A percentile compares a stretch with the other conserved stretches of the same genome.
Conservation (phyloP, 2,329 filamentous ascomycete species). For the Beauveria sp. region DNA sequence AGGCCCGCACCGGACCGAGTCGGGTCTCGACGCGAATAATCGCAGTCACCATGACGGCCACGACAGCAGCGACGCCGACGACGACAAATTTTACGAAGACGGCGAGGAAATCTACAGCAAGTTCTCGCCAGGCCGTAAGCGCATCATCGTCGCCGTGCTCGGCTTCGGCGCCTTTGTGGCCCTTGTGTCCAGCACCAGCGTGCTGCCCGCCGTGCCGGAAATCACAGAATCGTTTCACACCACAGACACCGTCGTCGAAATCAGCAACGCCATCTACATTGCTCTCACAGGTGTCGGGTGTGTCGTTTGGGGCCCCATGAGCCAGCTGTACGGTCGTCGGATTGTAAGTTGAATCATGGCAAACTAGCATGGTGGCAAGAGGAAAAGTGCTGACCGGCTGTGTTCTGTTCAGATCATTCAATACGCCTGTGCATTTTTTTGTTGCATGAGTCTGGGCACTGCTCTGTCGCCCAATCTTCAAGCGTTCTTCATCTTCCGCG, state of each 20-base stretch:
- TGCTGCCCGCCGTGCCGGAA: constrained; percentile 67
- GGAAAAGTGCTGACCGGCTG: background rate
- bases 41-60: background rate
- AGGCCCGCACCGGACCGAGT: background rate
- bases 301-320: constrained; percentile 65
- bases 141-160: constrained; percentile 58
- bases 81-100: constrained; percentile 19
- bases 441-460: constrained; percentile 62
- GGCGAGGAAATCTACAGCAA: constrained; percentile 55
- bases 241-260: constrained; percentile 61
- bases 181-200: constrained; percentile 65
- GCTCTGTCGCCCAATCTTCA: constrained; percentile 64
- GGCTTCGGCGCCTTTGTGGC: constrained; percentile 71
- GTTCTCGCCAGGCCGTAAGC: constrained; percentile 54
- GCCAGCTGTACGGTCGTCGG: constrained; percentile 54
- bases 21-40: background rate
- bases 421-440: constrained; percentile 54
- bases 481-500: constrained; percentile 66
- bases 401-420: constrained; percentile 30
- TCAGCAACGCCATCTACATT: constrained; percentile 69
- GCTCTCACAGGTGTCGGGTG: constrained; percentile 65
- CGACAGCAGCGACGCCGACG: constrained; percentile 7
- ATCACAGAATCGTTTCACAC: constrained; percentile 59
- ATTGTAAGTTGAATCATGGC: constrained; percentile 32
- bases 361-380: background rate